phyloP scores from a whole-genome alignment of 345 rosid genomes.

The Pugionium cornutum region DNA sequence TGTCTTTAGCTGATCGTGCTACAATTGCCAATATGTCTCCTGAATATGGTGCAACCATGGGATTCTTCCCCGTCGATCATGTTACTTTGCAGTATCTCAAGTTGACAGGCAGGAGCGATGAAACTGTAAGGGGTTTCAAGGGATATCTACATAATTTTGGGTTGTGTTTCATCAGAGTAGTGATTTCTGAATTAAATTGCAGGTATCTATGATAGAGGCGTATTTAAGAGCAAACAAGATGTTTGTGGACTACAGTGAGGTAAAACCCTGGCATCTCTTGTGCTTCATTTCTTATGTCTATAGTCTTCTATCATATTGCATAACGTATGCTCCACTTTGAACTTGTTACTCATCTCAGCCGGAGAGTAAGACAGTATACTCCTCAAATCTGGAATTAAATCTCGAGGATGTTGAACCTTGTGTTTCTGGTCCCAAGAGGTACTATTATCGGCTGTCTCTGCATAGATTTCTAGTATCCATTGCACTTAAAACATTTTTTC shows the following conservation, averaged over 20 bases:
- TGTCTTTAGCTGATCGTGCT: conserved; percentile 97
- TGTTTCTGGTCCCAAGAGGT: conserved; percentile 63
- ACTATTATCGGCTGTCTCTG: not conserved
- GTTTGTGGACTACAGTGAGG: conserved; percentile 96
- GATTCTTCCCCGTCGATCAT: conserved; percentile 98
- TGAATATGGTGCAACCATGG: conserved; percentile 99
- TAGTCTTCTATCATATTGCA: not conserved
- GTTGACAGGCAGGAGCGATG: conserved; percentile 97
- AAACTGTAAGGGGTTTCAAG: conserved; percentile 33
- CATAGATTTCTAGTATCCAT: not conserved
- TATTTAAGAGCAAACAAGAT: conserved; percentile 94
- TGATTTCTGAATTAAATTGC: conserved; percentile 29
- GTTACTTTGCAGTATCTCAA: conserved; percentile 90
- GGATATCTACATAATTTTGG: not conserved
- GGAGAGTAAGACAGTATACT: conserved; percentile 69
- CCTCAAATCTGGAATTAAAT: conserved; percentile 78
- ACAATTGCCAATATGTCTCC: conserved; percentile 99
- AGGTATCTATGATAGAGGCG: conserved; percentile 93
- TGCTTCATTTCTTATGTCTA: conserved; percentile 1
- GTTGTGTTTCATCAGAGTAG: conserved; percentile 2
- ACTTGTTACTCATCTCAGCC: conserved; percentile 54
- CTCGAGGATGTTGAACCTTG: conserved; percentile 90
- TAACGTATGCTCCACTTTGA: not conserved
- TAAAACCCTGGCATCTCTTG: conserved; percentile 29
- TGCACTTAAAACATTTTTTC: not conserved